Evolutionary conservation across 139 green algal species (phyloP).

Genomic region (Micractinium sp.): DNA sequence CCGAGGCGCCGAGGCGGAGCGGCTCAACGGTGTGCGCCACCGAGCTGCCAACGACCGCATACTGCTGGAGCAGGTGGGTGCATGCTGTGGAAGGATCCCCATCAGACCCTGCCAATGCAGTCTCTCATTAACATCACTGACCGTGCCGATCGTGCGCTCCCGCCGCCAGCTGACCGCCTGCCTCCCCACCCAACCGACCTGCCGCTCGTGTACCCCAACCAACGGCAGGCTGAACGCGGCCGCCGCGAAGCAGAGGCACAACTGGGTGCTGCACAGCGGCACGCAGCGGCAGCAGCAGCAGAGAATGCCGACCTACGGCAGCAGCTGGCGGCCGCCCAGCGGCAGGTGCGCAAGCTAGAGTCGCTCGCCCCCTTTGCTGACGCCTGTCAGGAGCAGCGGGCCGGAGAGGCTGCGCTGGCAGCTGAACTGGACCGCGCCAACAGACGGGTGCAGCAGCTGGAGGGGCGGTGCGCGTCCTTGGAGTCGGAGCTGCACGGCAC

Average conservation of each 20-base stretch:
- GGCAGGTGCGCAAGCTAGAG: not conserved
- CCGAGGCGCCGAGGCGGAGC: not conserved
- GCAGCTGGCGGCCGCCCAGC: not conserved
- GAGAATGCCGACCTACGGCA: not conserved
- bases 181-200: not conserved
- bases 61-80: not conserved
- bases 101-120: not conserved
- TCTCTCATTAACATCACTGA: too few relatives aligned
- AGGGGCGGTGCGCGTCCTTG: not conserved
- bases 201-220: not conserved
- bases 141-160: too few relatives aligned
- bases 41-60: not conserved
- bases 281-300: not conserved
- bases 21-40: not conserved
- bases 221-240: not conserved
- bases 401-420: not conserved
- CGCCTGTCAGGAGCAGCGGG: not conserved
- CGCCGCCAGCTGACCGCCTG: too few relatives aligned
- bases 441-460: not conserved
- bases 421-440: not conserved
- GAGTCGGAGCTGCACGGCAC: not conserved
- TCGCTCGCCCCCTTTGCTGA: conserved; percentile 4
- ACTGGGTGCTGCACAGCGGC: not conserved
- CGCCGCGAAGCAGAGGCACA: not conserved
- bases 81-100: not conserved